Conservation (phyloP, 495 filamentous ascomycete genomes). For the Aspergillus panamensis region DNA sequence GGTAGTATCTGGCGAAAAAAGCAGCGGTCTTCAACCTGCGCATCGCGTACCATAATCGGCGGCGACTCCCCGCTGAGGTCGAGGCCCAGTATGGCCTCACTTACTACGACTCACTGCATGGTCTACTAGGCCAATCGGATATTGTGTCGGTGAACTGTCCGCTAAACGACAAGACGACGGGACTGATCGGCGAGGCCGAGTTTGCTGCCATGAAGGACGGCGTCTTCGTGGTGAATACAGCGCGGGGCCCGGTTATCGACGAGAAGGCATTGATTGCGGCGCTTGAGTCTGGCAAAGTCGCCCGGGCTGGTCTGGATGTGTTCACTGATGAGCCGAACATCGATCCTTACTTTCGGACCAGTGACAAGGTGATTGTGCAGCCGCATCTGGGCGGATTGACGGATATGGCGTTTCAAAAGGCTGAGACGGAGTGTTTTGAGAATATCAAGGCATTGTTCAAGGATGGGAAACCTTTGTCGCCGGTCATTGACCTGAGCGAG, state of each 20-base stretch:
- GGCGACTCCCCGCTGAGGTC: slow-evolving; percentile 38
- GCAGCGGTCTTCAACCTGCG: slow-evolving; percentile 50
- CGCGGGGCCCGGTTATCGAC: slow-evolving; percentile 58
- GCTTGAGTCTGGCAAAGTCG: slow-evolving; percentile 49
- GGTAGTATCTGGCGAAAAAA: slow-evolving; percentile 34
- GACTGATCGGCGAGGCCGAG: slow-evolving; percentile 45
- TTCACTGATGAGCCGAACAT: slow-evolving; percentile 56
- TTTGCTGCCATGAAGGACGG: slow-evolving; percentile 60
- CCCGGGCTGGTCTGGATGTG: slow-evolving; percentile 53
- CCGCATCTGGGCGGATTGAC: slow-evolving; percentile 32
- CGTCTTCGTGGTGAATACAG: slow-evolving; percentile 60
- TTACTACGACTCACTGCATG: slow-evolving; percentile 19
- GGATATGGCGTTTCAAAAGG: slow-evolving; percentile 31
- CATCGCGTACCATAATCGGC: slow-evolving; percentile 58
- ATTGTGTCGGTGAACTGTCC: slow-evolving; percentile 63
- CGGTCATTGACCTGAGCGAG: slow-evolving; percentile 18
- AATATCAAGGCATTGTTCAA: slow-evolving; percentile 36
- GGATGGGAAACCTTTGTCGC: slow-evolving; percentile 33
- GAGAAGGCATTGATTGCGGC: slow-evolving; percentile 53
- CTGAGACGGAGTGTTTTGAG: slow-evolving; percentile 38
- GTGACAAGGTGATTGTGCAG: slow-evolving; percentile 23
- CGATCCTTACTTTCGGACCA: slow-evolving; percentile 28
- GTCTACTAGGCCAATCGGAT: slow-evolving; percentile 52
- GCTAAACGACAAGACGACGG: slow-evolving; percentile 48
- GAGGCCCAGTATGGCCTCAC: slow-evolving; percentile 14